Evolutionary conservation across 2,329 filamentous ascomycete species (phyloP), one percentile per base, ranked within the genome.

Genomic region (Fusarium sp.): DNA sequence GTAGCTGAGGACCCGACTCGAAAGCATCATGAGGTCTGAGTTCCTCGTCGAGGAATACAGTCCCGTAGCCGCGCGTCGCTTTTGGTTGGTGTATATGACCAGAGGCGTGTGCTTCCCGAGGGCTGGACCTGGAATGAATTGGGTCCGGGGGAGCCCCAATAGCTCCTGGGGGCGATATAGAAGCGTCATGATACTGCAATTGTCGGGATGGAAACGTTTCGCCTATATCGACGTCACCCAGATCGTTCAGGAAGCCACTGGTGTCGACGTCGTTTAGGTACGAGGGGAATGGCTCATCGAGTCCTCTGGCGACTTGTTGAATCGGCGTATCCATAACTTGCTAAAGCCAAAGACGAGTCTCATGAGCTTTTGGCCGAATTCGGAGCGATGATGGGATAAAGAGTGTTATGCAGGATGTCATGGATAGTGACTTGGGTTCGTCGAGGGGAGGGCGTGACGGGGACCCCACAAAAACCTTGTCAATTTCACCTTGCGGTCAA

Each of bases 401-500:
- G 37, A 15, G 37, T 15, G n/a, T 50, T 31, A 50, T 50, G 47
- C 23, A 23, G 23, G 23, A 23, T 23, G 46, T 50, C 47, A 23
- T 51, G 18, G 47, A 51, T 27, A 13, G 36, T 36, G 15, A 8
- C 13, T 41, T 27, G 11, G 4, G 41, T 7, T 11, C 4, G 27
- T 47, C 28, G 34, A 55, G 28, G 27, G 51, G 47, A 48, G 43
- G 52, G 51, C 28, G 59, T 52, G 18, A 40, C 52, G 11, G 12
- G 16, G 9, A 41, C 13, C 59, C 59, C 59, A 61, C 59, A 50
- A 56, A 41, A 56, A 56, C 16, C 59, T 50, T 50, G 59, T 56
- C 36, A 31, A 61, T 48, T 61, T 56, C 51, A 52, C 59, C 59
- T 52, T 61, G 44, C 44, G 31, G 23, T 44, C 27, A 34, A 53